Percentiles rank a stretch among this genome's conserved stretches.
phyloP scores from a whole-genome alignment of 306 rosid genomes.

The Cicer yamashitae region DNA sequence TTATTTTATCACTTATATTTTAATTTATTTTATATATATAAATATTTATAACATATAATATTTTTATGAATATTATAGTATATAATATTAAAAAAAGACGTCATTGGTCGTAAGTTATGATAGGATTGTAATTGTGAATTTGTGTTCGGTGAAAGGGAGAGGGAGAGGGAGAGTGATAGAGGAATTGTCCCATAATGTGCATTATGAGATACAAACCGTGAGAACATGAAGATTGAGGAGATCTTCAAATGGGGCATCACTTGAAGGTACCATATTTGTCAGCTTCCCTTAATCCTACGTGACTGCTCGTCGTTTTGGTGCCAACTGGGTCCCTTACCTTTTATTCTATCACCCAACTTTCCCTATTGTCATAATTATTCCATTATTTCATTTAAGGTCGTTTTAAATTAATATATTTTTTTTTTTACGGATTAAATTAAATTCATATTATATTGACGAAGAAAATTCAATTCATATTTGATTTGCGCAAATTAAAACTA shows the following conservation, averaged over 20 bases:
- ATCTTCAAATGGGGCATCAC: conserved; percentile 68
- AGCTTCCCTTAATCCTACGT: conserved; percentile 63
- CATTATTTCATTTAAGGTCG: background rate
- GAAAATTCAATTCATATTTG: background rate
- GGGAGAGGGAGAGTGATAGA: conserved; percentile 22
- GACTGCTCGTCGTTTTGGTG: conserved; percentile 76
- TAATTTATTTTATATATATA: too few relatives aligned
- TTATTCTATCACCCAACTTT: conserved; percentile 65
- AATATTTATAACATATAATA: too few relatives aligned
- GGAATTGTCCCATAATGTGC: conserved; percentile 39
- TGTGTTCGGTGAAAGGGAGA: background rate
- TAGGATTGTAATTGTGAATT: conserved; percentile 13
- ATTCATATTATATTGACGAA: background rate
- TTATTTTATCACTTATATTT: too few relatives aligned
- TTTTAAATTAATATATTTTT: background rate
- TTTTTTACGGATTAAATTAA: too few relatives aligned
- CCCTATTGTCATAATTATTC: conserved; percentile 30
- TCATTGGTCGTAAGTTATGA: background rate
- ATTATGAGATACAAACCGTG: conserved; percentile 48
- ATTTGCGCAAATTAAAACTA: too few relatives aligned
- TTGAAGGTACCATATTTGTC: conserved; percentile 83
- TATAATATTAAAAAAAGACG: too few relatives aligned
- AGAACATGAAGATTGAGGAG: conserved; percentile 68
- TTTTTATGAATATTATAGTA: too few relatives aligned
- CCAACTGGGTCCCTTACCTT: conserved; percentile 66